These are phyloP conservation scores for Biscogniauxia sp. DNA, from an alignment of 2,329 filamentous ascomycete species.

Conservation along the genomic window DNA sequence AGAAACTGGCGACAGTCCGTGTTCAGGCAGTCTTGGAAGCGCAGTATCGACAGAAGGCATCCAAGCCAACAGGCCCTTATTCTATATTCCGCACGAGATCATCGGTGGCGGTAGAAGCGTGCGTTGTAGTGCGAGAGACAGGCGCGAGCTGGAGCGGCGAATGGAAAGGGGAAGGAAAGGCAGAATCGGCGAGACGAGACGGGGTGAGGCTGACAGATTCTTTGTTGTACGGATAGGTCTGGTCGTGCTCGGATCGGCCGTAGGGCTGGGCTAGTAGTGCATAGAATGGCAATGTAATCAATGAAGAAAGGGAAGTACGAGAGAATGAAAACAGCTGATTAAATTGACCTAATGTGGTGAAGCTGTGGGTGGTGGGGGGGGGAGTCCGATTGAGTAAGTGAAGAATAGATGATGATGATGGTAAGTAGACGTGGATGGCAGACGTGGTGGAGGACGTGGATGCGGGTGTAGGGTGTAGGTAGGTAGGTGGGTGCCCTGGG, in stretches of 20 bases:
- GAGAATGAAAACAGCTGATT: not conserved
- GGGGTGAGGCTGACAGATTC: not conserved
- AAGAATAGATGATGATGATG: too few relatives aligned
- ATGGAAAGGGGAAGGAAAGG: not conserved
- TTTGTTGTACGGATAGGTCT: not conserved
- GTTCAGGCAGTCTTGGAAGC: slow-evolving; percentile 1
- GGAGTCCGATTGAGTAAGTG: not conserved
- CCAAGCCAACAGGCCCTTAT: slow-evolving; percentile 7
- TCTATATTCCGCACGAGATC: slow-evolving; percentile 8
- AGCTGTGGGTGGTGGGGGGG: not conserved
- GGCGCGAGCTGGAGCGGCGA: not conserved
- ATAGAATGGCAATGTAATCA: not conserved
- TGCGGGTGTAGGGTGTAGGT: not conserved
- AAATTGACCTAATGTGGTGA: not conserved
- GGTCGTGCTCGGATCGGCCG: not conserved
- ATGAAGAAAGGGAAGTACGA: not conserved
- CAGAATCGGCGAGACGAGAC: not conserved
- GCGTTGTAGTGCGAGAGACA: not conserved
- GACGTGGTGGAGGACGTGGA: not conserved
- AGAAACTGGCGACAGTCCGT: slow-evolving; percentile 2
- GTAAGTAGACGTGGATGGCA: too few relatives aligned
- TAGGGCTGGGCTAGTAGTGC: slow-evolving; percentile 5
- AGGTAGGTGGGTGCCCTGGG: too few relatives aligned
- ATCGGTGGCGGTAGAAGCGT: slow-evolving; percentile 9
- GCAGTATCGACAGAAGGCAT: slow-evolving; percentile 5